These are phyloP conservation scores for Sambucus nigra DNA, from an alignment of 129 eudicot genomes.

Conservation along the genomic window DNA sequence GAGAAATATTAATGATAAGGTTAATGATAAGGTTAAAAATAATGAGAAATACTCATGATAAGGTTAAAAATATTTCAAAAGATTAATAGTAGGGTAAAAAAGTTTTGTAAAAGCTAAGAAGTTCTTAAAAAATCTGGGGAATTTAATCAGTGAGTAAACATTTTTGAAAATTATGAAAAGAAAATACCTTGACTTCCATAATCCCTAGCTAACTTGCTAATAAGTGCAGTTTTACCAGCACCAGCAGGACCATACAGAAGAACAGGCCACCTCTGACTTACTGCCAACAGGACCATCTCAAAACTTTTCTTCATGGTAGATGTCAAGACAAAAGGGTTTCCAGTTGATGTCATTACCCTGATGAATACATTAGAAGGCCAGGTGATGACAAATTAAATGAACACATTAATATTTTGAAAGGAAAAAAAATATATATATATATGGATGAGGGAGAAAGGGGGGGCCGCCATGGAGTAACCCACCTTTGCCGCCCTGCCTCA, in stretches of 20 bases:
- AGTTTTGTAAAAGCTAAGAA: not conserved
- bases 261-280: conserved; percentile 95
- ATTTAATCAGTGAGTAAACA: not conserved
- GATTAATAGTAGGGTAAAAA: too few relatives aligned
- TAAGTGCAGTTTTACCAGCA: conserved; percentile 81
- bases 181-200: conserved; percentile 64
- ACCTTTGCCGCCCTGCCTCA: not conserved
- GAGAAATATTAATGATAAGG: too few relatives aligned
- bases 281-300: conserved; percentile 87
- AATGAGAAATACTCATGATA: too few relatives aligned
- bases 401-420: not conserved
- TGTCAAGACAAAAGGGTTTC: conserved; percentile 66
- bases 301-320: conserved; percentile 59
- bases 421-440: not conserved
- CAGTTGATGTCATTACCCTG: conserved; percentile 34
- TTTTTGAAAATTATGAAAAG: conserved; percentile 6
- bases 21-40: too few relatives aligned
- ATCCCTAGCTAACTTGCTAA: conserved; percentile 53
- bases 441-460: not conserved
- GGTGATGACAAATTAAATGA: conserved; percentile 11
- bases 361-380: conserved; percentile 3
- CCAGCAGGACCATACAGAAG: conserved; percentile 94
- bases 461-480: not conserved
- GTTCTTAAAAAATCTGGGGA: not conserved
- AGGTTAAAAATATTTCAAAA: not conserved